phyloP scores from a whole-genome alignment of 495 filamentous ascomycete species.

The Elaphomyces granulatus region DNA sequence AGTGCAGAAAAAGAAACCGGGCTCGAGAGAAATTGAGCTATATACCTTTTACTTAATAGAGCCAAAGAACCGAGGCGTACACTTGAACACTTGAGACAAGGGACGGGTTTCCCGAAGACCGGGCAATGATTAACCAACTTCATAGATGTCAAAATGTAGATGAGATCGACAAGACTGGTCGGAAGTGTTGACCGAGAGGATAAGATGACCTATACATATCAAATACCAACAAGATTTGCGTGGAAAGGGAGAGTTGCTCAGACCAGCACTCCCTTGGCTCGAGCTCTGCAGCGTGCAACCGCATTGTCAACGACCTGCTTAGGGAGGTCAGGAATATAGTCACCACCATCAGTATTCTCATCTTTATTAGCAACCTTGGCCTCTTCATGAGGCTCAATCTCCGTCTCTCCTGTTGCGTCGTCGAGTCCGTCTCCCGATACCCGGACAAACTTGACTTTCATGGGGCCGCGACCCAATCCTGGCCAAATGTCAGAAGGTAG shows the following conservation, averaged over 20 bases:
- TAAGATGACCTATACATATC: too few relatives aligned
- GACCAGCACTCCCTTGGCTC: conserved; percentile 8
- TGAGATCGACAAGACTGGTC: too few relatives aligned
- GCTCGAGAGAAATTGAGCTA: too few relatives aligned
- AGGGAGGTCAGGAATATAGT: conserved; percentile 38
- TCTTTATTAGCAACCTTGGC: background rate
- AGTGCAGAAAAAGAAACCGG: too few relatives aligned
- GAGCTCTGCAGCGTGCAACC: conserved; percentile 23
- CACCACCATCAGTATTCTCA: conserved; percentile 17
- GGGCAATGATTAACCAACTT: conserved; percentile 22
- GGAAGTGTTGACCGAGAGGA: too few relatives aligned
- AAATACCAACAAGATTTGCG: background rate
- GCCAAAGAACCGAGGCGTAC: too few relatives aligned
- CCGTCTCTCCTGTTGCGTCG: background rate
- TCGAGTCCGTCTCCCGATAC: conserved; percentile 24
- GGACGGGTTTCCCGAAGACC: too few relatives aligned
- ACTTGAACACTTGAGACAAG: too few relatives aligned
- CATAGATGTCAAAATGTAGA: background rate
- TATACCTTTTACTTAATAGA: too few relatives aligned
- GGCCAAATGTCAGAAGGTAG: conserved; percentile 86
- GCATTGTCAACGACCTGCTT: conserved; percentile 42
- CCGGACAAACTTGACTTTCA: conserved; percentile 39
- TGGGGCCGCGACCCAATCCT: conserved; percentile 45
- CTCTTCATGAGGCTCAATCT: background rate
- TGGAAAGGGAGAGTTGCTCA: background rate